Evolutionary conservation across 192 early-diverging fungal genomes (phyloP).

Genomic region (Coemansia sp.): DNA sequence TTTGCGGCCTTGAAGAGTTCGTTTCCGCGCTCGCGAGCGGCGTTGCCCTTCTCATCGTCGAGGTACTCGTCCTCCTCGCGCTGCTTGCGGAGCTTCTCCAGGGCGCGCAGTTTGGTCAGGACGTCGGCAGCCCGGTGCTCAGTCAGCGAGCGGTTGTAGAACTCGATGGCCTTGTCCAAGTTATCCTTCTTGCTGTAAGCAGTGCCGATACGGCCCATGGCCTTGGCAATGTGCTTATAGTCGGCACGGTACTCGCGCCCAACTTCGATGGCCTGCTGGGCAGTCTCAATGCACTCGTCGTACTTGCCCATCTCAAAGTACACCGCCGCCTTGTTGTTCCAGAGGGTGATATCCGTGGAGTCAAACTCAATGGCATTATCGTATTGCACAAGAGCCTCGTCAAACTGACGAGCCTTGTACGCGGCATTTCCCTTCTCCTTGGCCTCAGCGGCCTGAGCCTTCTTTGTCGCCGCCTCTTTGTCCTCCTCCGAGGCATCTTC

Average conservation of each 20-base stretch:
- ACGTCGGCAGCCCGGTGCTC: slow-evolving; percentile 96
- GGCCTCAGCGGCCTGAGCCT: slow-evolving; percentile 69
- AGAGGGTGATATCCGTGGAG: slow-evolving; percentile 85
- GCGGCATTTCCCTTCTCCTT: slow-evolving; percentile 88
- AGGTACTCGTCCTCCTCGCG: slow-evolving; percentile 86
- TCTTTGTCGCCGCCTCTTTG: slow-evolving; percentile 65
- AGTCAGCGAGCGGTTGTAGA: slow-evolving; percentile 88
- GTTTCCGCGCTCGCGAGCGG: slow-evolving; percentile 94
- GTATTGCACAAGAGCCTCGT: slow-evolving; percentile 87
- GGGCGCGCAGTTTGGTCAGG: slow-evolving; percentile 84
- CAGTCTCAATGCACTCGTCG: slow-evolving; percentile 91
- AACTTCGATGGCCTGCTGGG: slow-evolving; percentile 88
- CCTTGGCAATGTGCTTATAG: slow-evolving; percentile 96
- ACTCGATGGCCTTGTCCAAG: slow-evolving; percentile 86
- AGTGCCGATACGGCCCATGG: slow-evolving; percentile 87
- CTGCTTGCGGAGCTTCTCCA: slow-evolving; percentile 79
- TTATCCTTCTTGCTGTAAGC: slow-evolving; percentile 84
- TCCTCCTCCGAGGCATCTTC: slow-evolving; percentile 57
- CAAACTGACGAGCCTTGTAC: slow-evolving; percentile 94
- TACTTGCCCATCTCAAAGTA: slow-evolving; percentile 92
- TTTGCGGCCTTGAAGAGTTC: slow-evolving; percentile 88
- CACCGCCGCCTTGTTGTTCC: slow-evolving; percentile 97
- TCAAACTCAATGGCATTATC: slow-evolving; percentile 89
- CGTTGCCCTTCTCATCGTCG: slow-evolving; percentile 79
- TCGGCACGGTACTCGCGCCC: slow-evolving; percentile 91